Percentiles rank a stretch among this genome's conserved stretches.
These are phyloP conservation scores for Mortierella sp. DNA, from an alignment of 371 early-diverging fungal species.

Conservation along the genomic window DNA sequence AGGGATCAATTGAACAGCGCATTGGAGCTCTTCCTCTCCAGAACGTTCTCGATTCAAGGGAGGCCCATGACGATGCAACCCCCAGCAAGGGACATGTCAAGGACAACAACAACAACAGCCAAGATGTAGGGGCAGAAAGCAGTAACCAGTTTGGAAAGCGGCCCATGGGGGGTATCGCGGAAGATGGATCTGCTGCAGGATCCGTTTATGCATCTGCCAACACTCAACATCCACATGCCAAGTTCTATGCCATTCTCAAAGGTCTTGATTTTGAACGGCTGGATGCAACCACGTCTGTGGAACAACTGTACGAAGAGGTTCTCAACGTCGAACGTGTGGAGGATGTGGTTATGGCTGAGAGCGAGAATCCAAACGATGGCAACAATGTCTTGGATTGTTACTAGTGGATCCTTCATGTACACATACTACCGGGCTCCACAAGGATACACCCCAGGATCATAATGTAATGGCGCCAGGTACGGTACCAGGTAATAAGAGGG, in stretches of 20 bases:
- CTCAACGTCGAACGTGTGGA: slow-evolving; percentile 51
- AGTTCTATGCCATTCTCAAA: slow-evolving; percentile 39
- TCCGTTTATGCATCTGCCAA: neutral
- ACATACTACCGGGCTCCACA: too few relatives aligned
- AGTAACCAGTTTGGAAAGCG: slow-evolving; percentile 4
- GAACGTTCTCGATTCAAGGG: neutral
- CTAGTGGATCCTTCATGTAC: slow-evolving; percentile 8
- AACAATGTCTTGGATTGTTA: slow-evolving; percentile 52
- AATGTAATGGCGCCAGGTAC: too few relatives aligned
- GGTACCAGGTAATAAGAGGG: too few relatives aligned
- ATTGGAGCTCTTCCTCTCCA: neutral
- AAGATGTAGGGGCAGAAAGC: neutral
- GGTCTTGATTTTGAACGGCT: slow-evolving; percentile 50
- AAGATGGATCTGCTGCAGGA: neutral
- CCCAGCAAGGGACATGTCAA: too few relatives aligned
- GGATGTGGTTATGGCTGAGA: slow-evolving; percentile 51
- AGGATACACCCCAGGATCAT: too few relatives aligned
- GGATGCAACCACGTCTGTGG: slow-evolving; percentile 52
- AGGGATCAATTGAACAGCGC: slow-evolving; percentile 27
- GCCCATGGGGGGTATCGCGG: neutral
- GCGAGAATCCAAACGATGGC: slow-evolving; percentile 48
- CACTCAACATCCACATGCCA: slow-evolving; percentile 24
- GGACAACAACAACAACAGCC: too few relatives aligned
- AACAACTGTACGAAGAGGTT: slow-evolving; percentile 56
- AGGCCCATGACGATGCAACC: too few relatives aligned